phyloP scores from a whole-genome alignment of 164 flowering plant genomes.

The Pachysandra terminalis region DNA sequence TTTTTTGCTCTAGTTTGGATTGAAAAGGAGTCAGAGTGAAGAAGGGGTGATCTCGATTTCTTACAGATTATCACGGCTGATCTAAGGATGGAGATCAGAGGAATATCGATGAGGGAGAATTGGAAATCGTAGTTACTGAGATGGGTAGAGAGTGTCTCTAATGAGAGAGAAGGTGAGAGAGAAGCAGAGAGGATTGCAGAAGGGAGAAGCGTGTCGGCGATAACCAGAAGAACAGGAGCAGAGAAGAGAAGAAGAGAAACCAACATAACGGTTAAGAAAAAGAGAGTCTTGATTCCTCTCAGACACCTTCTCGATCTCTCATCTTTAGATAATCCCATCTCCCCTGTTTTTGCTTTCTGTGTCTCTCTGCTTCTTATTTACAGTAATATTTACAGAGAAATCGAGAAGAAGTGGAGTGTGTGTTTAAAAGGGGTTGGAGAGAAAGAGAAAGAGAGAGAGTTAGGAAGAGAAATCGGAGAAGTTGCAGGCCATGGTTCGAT shows the following conservation, averaged over 20 bases:
- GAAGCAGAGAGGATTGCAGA: conserved; percentile 69
- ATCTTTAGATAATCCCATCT: conserved; percentile 61
- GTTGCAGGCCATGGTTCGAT: conserved; percentile 16
- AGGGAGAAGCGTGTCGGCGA: conserved; percentile 71
- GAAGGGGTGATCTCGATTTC: conserved; percentile 14
- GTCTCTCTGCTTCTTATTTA: neutral
- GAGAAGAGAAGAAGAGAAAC: conserved; percentile 71
- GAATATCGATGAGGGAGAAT: conserved; percentile 75
- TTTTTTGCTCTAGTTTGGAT: too few species aligned
- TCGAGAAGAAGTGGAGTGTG: neutral
- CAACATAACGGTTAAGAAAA: conserved; percentile 67
- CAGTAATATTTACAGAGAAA: neutral
- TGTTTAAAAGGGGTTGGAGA: neutral
- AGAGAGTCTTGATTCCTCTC: conserved; percentile 67
- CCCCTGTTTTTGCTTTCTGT: neutral
- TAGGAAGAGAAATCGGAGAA: conserved; percentile 1
- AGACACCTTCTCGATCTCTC: conserved; percentile 39
- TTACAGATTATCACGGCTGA: conserved; percentile 73
- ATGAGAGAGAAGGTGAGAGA: conserved; percentile 35
- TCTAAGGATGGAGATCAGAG: conserved; percentile 68
- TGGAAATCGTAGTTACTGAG: conserved; percentile 66
- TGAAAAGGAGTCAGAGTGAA: too few species aligned
- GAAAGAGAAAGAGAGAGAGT: neutral
- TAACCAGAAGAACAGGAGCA: conserved; percentile 64
- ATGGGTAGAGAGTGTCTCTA: conserved; percentile 35